phyloP scores from a whole-genome alignment of 768 basidiomycete species.

The Leccinum sublutescens region DNA sequence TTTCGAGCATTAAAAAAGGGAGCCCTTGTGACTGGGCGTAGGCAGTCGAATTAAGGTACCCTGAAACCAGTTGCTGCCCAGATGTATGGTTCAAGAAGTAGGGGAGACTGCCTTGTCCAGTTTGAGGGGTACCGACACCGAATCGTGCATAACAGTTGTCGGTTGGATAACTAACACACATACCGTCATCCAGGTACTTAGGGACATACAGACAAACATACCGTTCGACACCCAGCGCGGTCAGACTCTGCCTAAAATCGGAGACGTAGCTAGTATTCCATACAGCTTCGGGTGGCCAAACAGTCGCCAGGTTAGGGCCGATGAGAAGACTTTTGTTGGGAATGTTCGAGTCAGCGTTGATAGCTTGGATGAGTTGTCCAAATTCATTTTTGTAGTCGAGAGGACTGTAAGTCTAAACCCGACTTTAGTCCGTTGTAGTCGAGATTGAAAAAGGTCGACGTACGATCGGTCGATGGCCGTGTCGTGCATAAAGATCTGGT shows the following conservation, averaged over 20 bases:
- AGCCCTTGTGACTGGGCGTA: constrained; percentile 38
- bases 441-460: neutral
- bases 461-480: constrained; percentile 33
- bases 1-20: constrained; percentile 57
- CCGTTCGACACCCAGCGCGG: constrained; percentile 56
- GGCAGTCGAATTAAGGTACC: constrained; percentile 50
- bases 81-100: constrained; percentile 52
- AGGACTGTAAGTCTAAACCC: constrained; percentile 23
- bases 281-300: constrained; percentile 51
- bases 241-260: constrained; percentile 40
- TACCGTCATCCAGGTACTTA: constrained; percentile 8
- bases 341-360: constrained; percentile 40
- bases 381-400: constrained; percentile 54
- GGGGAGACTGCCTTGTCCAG: constrained; percentile 49
- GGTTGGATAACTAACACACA: constrained; percentile 46
- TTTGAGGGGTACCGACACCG: constrained; percentile 37
- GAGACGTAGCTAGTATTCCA: constrained; percentile 53
- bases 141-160: constrained; percentile 62
- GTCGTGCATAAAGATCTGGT: constrained; percentile 67
- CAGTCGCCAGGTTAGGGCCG: constrained; percentile 60
- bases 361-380: constrained; percentile 43
- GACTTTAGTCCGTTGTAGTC: neutral
- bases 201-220: constrained; percentile 17
- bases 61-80: constrained; percentile 43
- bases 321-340: constrained; percentile 48